Base-by-base conservation (phyloP, 192 early-diverging fungal species). In the Neocallimastix lanati region DNA sequence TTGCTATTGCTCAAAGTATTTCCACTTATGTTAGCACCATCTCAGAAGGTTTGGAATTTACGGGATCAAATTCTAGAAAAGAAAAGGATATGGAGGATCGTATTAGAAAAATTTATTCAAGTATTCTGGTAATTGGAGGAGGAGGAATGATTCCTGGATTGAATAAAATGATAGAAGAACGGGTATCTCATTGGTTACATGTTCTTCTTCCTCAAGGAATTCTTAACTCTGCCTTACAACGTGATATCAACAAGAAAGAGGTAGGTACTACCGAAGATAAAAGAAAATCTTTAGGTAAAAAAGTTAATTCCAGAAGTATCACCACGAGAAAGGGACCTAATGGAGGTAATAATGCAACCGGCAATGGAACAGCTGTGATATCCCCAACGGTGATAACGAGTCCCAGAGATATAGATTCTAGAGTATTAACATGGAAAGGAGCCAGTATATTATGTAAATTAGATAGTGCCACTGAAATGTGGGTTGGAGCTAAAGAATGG, bases 401-500 rank as follows among this genome's bases (percentile, higher is more conserved):
- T 14, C 94, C 95, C 2, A 84, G 94, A 15, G 94, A 96, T 76
- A 85, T 96, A 29, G 94, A 96, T 77, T 92, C 94, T 3, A 84
- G 92, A 12, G 84, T 96, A 77, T 81, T 96, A 78, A 92, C 89
- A 2, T 96, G 95, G 95, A 96, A 96, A 82, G 95, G 95, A 25
- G 94, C 87, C 1, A 89, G 92, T 4, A 93, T 96, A 16, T 83
- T 95, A 80, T 86, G 89, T 77, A 88, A 93, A 76, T 85, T 95
- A 29, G 95, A 96, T 27, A 89, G 86, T 77, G 88, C 92, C 6
- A 90, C 87, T 67, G 94, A 96, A 27, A 84, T 94, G 87, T 96
- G 94, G 94, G 86, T 96, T 28, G 87, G 89, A 2, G 76, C 78
- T 16, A 78, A 82, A 15, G 94, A 95, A 80, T 96, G 95, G 94